Conservation (phyloP, 1,284 basidiomycete species). For the Puccinia coronata region DNA sequence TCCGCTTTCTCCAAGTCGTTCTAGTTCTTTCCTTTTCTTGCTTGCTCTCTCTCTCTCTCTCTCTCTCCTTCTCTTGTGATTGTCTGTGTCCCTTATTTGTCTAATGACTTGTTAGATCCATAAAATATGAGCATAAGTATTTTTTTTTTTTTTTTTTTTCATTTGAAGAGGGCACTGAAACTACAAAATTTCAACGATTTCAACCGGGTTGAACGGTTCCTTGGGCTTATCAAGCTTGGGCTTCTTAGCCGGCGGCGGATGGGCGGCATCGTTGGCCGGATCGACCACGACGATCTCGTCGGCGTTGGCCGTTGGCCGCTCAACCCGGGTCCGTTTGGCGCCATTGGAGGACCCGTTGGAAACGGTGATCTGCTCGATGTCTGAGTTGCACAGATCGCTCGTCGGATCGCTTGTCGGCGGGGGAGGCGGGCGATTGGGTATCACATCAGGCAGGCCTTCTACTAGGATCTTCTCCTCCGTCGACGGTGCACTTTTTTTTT, state of each 20-base stretch:
- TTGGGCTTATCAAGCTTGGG: constrained; percentile 8
- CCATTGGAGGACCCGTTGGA: background rate
- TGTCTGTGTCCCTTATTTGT: too few relatives aligned
- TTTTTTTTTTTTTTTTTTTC: too few relatives aligned
- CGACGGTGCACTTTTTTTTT: constrained; percentile 6
- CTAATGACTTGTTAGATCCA: too few relatives aligned
- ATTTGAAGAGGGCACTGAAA: too few relatives aligned
- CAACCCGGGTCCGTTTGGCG: constrained; percentile 4
- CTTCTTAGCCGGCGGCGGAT: constrained; percentile 11
- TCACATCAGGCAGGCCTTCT: background rate
- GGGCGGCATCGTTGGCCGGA: background rate
- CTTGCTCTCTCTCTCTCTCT: too few relatives aligned
- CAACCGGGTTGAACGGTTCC: background rate
- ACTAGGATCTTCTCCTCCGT: background rate
- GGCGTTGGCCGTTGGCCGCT: background rate
- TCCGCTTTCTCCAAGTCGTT: too few relatives aligned
- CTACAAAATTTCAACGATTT: background rate
- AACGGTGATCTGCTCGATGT: constrained; percentile 15
- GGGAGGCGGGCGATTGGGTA: constrained; percentile 6
- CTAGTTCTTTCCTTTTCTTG: too few relatives aligned
- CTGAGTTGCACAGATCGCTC: background rate
- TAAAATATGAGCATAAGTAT: too few relatives aligned
- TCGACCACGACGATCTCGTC: constrained; percentile 25
- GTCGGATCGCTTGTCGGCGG: background rate
- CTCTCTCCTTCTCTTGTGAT: too few relatives aligned